These are phyloP conservation scores for Neostapfia colusana DNA, from an alignment of 176 grass and related monocot genomes.

Conservation along the genomic window DNA sequence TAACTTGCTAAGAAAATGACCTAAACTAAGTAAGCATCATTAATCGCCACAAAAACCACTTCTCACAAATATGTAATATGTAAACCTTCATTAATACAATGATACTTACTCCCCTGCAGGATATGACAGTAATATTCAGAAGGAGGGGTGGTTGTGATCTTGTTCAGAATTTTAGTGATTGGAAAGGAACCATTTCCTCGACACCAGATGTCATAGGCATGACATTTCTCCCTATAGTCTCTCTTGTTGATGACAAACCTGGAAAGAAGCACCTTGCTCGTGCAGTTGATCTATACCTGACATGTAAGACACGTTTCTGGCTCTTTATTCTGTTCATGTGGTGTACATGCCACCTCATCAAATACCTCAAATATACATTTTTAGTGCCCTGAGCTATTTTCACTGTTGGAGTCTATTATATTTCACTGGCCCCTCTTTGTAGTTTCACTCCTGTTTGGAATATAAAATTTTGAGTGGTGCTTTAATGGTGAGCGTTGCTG, in stretches of 20 bases:
- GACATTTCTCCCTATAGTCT: slow-evolving; percentile 85
- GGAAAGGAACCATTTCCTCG: slow-evolving; percentile 65
- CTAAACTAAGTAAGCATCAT: background rate
- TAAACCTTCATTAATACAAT: slow-evolving; percentile 1
- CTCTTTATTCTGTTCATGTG: slow-evolving; percentile 26
- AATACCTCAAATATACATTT: slow-evolving; percentile 2
- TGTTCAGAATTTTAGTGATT: slow-evolving; percentile 85
- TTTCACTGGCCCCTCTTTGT: background rate
- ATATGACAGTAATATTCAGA: slow-evolving; percentile 98
- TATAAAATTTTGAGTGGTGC: background rate
- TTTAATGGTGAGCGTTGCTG: background rate
- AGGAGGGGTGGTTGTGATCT: slow-evolving; percentile 97
- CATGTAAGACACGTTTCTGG: slow-evolving; percentile 59
- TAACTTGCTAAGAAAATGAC: slow-evolving; percentile 3
- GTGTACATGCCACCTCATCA: background rate
- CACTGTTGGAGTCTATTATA: background rate
- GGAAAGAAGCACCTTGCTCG: slow-evolving; percentile 76
- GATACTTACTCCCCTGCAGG: slow-evolving; percentile 50
- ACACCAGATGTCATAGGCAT: slow-evolving; percentile 98
- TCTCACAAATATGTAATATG: background rate
- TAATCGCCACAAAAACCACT: background rate
- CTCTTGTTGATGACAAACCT: slow-evolving; percentile 72
- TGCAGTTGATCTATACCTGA: slow-evolving; percentile 89
- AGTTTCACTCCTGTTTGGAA: slow-evolving; percentile 6
- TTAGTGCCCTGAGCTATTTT: background rate